phyloP scores from a whole-genome alignment of 148 eudicot species.

The Drosera capensis region DNA sequence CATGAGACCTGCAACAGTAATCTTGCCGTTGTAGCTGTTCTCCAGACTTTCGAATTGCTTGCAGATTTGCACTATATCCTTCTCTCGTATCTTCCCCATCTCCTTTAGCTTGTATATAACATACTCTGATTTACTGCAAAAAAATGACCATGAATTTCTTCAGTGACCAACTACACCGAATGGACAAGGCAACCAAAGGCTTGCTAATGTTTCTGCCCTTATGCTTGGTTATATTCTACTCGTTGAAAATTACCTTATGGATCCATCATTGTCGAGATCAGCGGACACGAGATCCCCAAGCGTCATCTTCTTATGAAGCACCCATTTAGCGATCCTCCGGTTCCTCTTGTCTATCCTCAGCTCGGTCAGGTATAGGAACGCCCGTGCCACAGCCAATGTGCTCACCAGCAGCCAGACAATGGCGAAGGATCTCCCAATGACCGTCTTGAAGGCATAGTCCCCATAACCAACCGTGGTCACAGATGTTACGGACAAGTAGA shows the following conservation, averaged over 20 bases:
- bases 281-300: slow-evolving; percentile 89
- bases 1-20: slow-evolving; percentile 75
- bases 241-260: slow-evolving; percentile 49
- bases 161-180: no score
- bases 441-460: slow-evolving; percentile 59
- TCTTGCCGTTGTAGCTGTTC: slow-evolving; percentile 70
- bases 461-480: slow-evolving; percentile 98
- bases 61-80: slow-evolving; percentile 65
- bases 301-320: slow-evolving; percentile 86
- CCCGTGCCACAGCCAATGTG: slow-evolving; percentile 91
- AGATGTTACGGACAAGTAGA: slow-evolving; percentile 90
- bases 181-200: no score
- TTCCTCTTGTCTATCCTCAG: slow-evolving; percentile 87
- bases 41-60: slow-evolving; percentile 70
- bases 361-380: slow-evolving; percentile 92
- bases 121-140: slow-evolving; percentile 79
- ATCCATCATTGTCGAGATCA: slow-evolving; percentile 85
- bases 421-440: slow-evolving; percentile 77
- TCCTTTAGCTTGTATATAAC: slow-evolving; percentile 98
- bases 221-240: no score
- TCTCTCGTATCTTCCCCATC: slow-evolving; percentile 79
- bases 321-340: slow-evolving; percentile 72
- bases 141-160: neutral
- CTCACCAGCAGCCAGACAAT: slow-evolving; percentile 93
- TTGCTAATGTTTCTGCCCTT: neutral